Evolutionary conservation across 768 basidiomycete genomes (phyloP), one percentile per base, ranked within the genome.

Genomic region (Russula lepida): DNA sequence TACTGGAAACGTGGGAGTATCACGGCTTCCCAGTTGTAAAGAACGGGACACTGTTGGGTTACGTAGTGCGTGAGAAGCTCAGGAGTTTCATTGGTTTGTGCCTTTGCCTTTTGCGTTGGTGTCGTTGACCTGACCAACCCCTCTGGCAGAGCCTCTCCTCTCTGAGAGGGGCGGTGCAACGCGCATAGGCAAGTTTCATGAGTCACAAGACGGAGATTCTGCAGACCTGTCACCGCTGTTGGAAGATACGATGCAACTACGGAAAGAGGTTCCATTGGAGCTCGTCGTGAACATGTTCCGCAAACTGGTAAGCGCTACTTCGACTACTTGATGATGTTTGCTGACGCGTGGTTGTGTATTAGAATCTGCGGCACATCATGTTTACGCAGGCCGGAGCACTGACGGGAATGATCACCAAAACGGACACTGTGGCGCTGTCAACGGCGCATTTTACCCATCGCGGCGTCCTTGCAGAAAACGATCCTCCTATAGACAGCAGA

Each of bases 231-330:
- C 76, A 1, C 41, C 67, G 0, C 62, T 75, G 21, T 65, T 78
- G 23, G 78, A 79, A 48, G 71, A 80, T 47, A 77, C 83, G 0
- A 73, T 84, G 52, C 82, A 86, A 61, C 74, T 89, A 57, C 77
- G 84, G 37, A 82, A 85, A 68, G 84, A 86, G 63, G 82, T 85
- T 13, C 85, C 87, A 2, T 78, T 84, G 68, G 86, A 88, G 64
- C 74, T 86, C 11, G 84, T 88, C 15, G 85, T 88, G 28, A 81
- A 76, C 66, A 85, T 85, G 80, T 88, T 88, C 74, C 86, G 86
- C 71, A 86, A 84, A 73, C 71, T 89, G 70, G 87, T 84, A 44
- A 54, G 72, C 53, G 19, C 9, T 41, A 27, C 15, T n/a, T 3
- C 25, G 3, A 2, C 43, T 9, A 21, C 11, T 44, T 44, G 21